Base-by-base conservation (phyloP, 108 stramenopile genomes). In the Nitzschia inconspicua region DNA sequence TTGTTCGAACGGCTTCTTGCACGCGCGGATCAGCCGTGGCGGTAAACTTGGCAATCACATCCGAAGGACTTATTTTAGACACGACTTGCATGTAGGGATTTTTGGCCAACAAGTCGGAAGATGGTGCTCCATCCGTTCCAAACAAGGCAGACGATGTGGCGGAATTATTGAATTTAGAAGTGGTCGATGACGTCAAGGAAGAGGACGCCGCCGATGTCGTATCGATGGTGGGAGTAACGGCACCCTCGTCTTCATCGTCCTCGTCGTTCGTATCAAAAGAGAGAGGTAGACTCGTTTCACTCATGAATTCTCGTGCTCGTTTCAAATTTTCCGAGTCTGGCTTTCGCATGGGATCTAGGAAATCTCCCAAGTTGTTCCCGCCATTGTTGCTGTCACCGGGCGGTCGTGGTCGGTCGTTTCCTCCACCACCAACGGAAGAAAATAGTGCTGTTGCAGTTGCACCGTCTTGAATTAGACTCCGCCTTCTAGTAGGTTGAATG, bases 1-100 rank as follows among this genome's bases (percentile, higher is more conserved):
- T 98, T 3, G 80, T 73, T 6, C 88, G 85, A 3, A 95, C 94
- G 9, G 95, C 95, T 60, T 94, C 88, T 60, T 98, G 95, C 0
- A 93, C 94, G 7, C 86, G 76, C 4, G 87, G 84, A 47, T 80
- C 77, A 10, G 94, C 84, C 22, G 87, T 88, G 22, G 69, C 55
- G 0, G 83, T 86, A 57, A 95, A 95, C 26, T 73, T 75, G 4
- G 84, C 67, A 66, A 95, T 91, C 24, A 91, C 65, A 7, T 95
- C 91, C 1, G 82, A 79, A 0, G 94, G 94, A 4, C 85, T 59
- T 4, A 91, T 61, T 28, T 73, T 68, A 3, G 88, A 80, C 4
- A 95, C 80, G 1, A 88, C 80, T 28, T 78, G 68, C 44, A 93
- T 71, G 62, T 93, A 95, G 1, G 88, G 87, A 61, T 93, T 92